These are phyloP conservation scores for Geranium rotundifolium DNA, from an alignment of 345 rosid species.

Conservation along the genomic window DNA sequence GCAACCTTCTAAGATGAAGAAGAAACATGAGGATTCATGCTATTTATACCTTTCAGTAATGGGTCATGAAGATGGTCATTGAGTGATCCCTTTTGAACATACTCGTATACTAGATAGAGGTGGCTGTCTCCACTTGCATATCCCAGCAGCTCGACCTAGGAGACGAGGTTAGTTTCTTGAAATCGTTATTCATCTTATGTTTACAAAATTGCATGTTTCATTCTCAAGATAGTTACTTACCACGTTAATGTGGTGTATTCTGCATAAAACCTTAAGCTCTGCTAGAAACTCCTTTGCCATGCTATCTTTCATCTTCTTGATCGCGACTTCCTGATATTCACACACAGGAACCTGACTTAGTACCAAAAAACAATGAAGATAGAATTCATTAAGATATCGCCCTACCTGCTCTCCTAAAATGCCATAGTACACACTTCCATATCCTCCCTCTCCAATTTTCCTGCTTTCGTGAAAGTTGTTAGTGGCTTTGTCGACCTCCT, in stretches of 20 bases:
- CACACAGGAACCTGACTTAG: neutral
- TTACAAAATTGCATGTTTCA: neutral
- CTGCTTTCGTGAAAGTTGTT: conserved; percentile 17
- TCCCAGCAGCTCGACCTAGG: conserved; percentile 28
- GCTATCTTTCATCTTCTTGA: conserved; percentile 27
- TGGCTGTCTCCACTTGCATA: conserved; percentile 20
- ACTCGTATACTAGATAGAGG: conserved; percentile 23
- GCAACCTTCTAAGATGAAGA: no score
- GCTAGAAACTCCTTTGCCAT: conserved; percentile 23
- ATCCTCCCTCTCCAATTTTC: conserved; percentile 25
- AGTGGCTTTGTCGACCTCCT: conserved; percentile 22
- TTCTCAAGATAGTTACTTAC: conserved; percentile 5
- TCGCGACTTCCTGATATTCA: conserved; percentile 24
- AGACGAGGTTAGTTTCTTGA: conserved; percentile 2
- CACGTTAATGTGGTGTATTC: conserved; percentile 30
- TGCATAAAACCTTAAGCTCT: conserved; percentile 26
- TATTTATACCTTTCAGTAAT: conserved; percentile 14
- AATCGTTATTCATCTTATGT: neutral
- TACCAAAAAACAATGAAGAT: neutral
- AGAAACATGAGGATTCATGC: no score
- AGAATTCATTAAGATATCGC: neutral
- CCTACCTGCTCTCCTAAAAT: conserved; percentile 13
- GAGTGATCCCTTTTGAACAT: conserved; percentile 23
- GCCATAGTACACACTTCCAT: conserved; percentile 24
- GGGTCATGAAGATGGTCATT: conserved; percentile 24